These are phyloP conservation scores for Trichoderma lentiforme DNA, from an alignment of 2,329 filamentous ascomycete species.

Conservation along the genomic window DNA sequence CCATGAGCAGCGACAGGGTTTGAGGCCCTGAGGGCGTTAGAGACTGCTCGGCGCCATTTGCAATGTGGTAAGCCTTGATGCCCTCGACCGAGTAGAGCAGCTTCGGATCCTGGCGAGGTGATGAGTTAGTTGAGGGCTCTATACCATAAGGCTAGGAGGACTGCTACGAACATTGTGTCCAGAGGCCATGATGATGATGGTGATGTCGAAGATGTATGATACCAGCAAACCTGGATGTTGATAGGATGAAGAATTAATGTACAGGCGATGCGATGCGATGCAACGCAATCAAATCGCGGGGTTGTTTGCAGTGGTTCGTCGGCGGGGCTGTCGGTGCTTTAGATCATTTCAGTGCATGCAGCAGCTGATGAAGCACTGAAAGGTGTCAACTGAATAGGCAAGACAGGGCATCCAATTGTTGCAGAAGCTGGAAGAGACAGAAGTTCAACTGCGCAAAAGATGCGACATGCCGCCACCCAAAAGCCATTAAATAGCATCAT, in stretches of 20 bases:
- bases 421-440: background rate
- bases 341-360: background rate
- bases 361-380: background rate
- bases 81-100: slow-evolving; percentile 71
- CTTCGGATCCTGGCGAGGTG: slow-evolving; percentile 52
- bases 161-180: slow-evolving; percentile 15
- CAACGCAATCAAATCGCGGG: background rate
- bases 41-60: slow-evolving; percentile 77
- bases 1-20: slow-evolving; percentile 92
- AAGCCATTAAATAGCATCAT: background rate
- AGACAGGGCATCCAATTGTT: background rate
- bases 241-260: background rate
- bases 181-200: slow-evolving; percentile 10
- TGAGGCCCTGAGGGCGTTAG: slow-evolving; percentile 85
- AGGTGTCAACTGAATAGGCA: background rate
- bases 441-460: background rate
- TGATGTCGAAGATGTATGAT: background rate
- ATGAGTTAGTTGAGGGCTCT: background rate
- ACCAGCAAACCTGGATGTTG: background rate
- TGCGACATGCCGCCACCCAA: background rate
- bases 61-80: slow-evolving; percentile 87
- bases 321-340: background rate
- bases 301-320: background rate
- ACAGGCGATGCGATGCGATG: background rate
- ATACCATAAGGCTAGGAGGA: background rate